Evolutionary conservation across 1,284 basidiomycete genomes (phyloP).

Genomic region (Cutaneotrichosporon cavernicola): DNA sequence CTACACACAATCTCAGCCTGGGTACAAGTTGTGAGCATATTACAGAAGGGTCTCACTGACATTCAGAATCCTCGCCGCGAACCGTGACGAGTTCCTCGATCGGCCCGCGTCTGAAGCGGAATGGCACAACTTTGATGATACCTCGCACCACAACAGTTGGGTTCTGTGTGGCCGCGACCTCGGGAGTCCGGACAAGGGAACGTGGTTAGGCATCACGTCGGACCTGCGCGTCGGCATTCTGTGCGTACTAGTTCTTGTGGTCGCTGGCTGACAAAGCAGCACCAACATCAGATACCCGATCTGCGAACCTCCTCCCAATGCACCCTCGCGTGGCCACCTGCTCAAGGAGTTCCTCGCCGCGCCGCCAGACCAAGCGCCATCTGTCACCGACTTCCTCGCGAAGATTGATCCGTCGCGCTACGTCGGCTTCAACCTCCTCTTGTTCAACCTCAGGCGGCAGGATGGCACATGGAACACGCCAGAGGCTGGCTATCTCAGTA

Average conservation of each 20-base stretch:
- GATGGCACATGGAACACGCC: constrained; percentile 14
- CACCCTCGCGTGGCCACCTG: constrained; percentile 41
- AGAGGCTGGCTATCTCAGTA: constrained; percentile 40
- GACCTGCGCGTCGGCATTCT: constrained; percentile 45
- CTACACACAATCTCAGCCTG: constrained; percentile 43
- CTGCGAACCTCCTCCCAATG: constrained; percentile 23
- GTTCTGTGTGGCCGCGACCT: constrained; percentile 42
- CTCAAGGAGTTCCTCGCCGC: constrained; percentile 38
- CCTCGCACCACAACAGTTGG: constrained; percentile 12
- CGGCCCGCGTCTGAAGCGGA: constrained; percentile 42
- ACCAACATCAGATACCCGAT: constrained; percentile 46
- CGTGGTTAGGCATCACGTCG: constrained; percentile 47
- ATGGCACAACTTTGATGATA: constrained; percentile 47
- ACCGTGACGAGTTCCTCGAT: constrained; percentile 50
- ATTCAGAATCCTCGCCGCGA: constrained; percentile 45
- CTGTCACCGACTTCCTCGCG: constrained; percentile 31
- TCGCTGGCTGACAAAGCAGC: constrained; percentile 25
- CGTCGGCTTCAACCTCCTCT: constrained; percentile 51
- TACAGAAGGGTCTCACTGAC: not conserved
- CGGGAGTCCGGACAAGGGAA: constrained; percentile 36
- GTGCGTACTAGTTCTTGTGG: constrained; percentile 26
- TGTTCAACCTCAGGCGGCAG: constrained; percentile 34
- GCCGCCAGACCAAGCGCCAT: constrained; percentile 15
- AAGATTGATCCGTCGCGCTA: constrained; percentile 30
- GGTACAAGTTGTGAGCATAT: constrained; percentile 43